Evolutionary conservation across 495 filamentous ascomycete species (phyloP).

Genomic region (Aspergillus diversus): DNA sequence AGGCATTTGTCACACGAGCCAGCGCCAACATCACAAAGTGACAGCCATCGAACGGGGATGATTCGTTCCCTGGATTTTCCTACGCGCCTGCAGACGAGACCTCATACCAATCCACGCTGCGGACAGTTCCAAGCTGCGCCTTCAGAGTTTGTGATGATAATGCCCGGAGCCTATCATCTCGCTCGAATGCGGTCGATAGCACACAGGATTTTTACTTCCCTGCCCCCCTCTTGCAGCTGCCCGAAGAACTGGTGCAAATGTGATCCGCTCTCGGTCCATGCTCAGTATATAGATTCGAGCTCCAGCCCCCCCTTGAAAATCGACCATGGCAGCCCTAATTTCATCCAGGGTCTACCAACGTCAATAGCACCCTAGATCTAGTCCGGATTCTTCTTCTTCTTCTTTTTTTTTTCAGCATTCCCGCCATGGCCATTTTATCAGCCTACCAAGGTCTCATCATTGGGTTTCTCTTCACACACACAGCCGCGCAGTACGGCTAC

Average conservation of each 20-base stretch:
- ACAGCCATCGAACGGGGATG: slow-evolving; percentile 13
- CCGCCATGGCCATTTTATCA: slow-evolving; percentile 5
- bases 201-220: neutral
- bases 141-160: slow-evolving; percentile 11
- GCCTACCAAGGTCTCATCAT: slow-evolving; percentile 8
- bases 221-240: slow-evolving; percentile 9
- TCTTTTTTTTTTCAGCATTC: neutral
- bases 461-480: slow-evolving; percentile 10
- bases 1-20: slow-evolving; percentile 24
- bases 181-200: neutral
- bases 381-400: neutral
- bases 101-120: slow-evolving; percentile 11
- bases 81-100: slow-evolving; percentile 12
- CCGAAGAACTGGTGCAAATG: slow-evolving; percentile 11
- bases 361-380: neutral
- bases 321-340: neutral
- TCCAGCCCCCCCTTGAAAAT: neutral
- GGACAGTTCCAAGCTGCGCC: neutral
- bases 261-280: neutral
- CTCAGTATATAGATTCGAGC: slow-evolving; percentile 7
- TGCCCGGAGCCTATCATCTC: slow-evolving; percentile 16
- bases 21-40: slow-evolving; percentile 26
- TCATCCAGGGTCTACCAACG: neutral
- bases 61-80: slow-evolving; percentile 21
- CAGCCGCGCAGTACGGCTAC: slow-evolving; percentile 17